These are phyloP conservation scores for Fusarium nygamai DNA, from an alignment of 2,329 filamentous ascomycete genomes.

Conservation along the genomic window DNA sequence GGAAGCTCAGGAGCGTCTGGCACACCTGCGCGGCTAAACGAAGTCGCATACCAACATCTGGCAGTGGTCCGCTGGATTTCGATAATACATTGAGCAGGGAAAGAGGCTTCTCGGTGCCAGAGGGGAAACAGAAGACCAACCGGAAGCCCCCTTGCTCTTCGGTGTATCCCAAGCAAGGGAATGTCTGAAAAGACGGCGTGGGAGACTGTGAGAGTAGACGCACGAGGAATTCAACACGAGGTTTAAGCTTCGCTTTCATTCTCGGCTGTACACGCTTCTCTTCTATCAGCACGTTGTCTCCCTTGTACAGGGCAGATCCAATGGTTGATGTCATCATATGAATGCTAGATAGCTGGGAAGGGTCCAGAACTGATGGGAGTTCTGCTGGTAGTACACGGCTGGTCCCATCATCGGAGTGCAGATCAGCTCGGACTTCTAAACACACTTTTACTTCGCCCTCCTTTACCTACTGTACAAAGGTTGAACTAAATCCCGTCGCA, in stretches of 20 bases:
- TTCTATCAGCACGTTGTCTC: neutral
- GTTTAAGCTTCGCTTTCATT: neutral
- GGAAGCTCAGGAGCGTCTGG: neutral
- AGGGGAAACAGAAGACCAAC: neutral
- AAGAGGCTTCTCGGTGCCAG: neutral
- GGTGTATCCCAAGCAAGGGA: neutral
- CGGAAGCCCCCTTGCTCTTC: neutral
- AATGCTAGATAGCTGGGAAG: neutral
- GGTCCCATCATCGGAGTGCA: too few species aligned
- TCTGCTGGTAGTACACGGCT: too few species aligned
- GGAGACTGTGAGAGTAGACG: neutral
- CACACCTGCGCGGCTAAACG: neutral
- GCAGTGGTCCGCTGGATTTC: neutral
- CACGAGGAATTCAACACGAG: neutral
- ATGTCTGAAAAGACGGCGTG: neutral
- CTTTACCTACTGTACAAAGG: too few species aligned
- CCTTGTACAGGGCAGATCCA: neutral
- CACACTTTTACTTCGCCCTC: too few species aligned
- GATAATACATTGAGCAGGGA: neutral
- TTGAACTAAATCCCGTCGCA: too few species aligned
- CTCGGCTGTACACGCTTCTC: neutral
- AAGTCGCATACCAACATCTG: neutral
- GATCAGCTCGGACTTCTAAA: too few species aligned
- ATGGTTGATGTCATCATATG: neutral
- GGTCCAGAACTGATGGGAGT: neutral